Base-by-base conservation (phyloP, 257 asterid genomes). In the Salvia rosmarinus region DNA sequence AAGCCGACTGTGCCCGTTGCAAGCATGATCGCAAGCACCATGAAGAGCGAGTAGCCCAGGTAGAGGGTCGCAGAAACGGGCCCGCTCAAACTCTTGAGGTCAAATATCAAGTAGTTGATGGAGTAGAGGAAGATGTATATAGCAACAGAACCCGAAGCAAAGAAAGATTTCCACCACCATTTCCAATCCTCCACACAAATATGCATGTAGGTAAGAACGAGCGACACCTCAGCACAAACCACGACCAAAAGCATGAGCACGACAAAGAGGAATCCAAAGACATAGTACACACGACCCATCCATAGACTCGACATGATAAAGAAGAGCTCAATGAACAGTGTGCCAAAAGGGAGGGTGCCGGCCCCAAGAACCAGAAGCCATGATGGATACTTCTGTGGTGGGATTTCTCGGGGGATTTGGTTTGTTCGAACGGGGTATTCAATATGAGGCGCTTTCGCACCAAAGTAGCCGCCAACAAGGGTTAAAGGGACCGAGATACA, bases 151-250 rank as follows among this genome's bases (percentile, higher is more conserved):
- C 95, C 96, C 14, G 96, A 90, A 0, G 95, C 95, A 39, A 86
- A 90, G 85, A 90, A 90, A 8, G 96, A 90, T 68, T 90, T 90
- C 96, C 96, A 90, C 96, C 96, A 90, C 96, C 96, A 90, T 76
- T 77, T 86, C 90, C 89, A 90, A 76, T 90, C 97, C 85, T 90
- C 95, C 75, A 88, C 97, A 66, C 97, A 90, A 0, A 90, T 85
- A 76, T 88, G 95, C 97, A 90, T 90, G 88, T 90, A 90, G 40
- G 97, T 88, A 3, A 90, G 88, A 56, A 90, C 95, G 59, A 90
- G 91, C 4, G 97, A 88, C 0, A 90, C 95, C 82, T 90, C 97
- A 56, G 96, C 96, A 82, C 96, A 90, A 25, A 90, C 93, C 12
- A 86, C 89, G 17, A 88, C 93, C 20, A 90, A 81, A 0, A 90